Evolutionary conservation across 1,139 yeast genomes (phyloP), one percentile per base, ranked within the genome.

Genomic region (Saccharomyces hybrid): DNA sequence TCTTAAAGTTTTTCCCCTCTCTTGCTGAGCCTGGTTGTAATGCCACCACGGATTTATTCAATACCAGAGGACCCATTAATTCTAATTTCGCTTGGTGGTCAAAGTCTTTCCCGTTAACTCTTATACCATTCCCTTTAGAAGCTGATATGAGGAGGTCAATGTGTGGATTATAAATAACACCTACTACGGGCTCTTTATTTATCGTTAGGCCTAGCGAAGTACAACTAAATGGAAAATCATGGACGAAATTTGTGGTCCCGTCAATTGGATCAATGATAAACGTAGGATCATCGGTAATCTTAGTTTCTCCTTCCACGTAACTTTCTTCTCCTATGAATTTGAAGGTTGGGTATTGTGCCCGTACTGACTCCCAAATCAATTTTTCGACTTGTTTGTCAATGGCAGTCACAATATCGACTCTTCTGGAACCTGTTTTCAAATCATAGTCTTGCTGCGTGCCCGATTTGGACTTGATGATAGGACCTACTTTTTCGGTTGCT

Each of bases 181-280:
- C 86, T 12, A 81, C 83, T 2, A 73, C 79, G 2, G 85, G 82
- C 53, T 65, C 69, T 57, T 73, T 73, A 58, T 73, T 65, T n/a
- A 79, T 62, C 1, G 84, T 74, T 56, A 81, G 75, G 0, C 86
- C 86, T 21, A 81, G 64, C 1, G 86, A 81, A 34, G 81, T 80
- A 66, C 85, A 81, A 47, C 82, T 77, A 60, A 76, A 78, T 12
- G 85, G 86, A 68, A 79, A 81, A 57, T 74, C 76, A 62, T 81
- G 86, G 50, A 81, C 78, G 66, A 82, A 81, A 65, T 81, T 79
- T 12, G 84, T 81, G 1, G 86, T 81, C 8, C 86, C 85, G 61
- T 80, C 84, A 62, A 80, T 79, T 47, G 84, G 84, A 62, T 81
- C 86, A 24, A 81, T 83, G 51, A 81, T 77, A 62, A 81, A 81